Evolutionary conservation across 306 rosid genomes (phyloP), one percentile per base, ranked within the genome.

Genomic region (Prunus fruticosa): DNA sequence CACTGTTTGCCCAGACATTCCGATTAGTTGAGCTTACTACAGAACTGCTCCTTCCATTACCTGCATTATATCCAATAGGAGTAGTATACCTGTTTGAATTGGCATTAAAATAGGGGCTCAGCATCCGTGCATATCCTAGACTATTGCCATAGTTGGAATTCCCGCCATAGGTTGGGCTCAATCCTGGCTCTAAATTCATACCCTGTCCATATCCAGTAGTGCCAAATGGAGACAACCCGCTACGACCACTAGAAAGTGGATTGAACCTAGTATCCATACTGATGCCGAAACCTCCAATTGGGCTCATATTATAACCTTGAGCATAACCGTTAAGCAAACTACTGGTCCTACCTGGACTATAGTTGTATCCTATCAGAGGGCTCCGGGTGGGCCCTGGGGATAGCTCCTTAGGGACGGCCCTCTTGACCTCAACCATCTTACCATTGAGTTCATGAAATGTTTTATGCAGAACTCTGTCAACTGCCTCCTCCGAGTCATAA

Each of bases 401-500:
- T 22, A 85, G 92, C 88, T 91, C 97, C 86, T 89, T 93, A 0
- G 98, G 98, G 69, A 93, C 95, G 23, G 98, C 98, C 86, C 96
- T 85, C 84, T 93, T 93, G 80, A 91, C 98, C 88, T 93, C 98
- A 72, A 91, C 98, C 98, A 89, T 89, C 80, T 93, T 93, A 61
- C 96, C 97, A 73, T 87, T 89, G 80, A 93, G 96, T 82, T 93
- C 97, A 77, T 93, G 98, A 78, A 93, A 93, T 22, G 95, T 88
- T 78, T 87, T 93, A 67, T 76, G 91, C 57, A 93, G 89, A 81
- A 93, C 98, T 75, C 89, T 81, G 64, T 91, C 97, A 77, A 91
- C 97, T 5, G 92, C 96, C 72, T 93, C 98, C 84, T 93, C 98
- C 0, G 96, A 91, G 81, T 92, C 99, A 74, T 79, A 96, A 52